Evolutionary conservation across 1,284 basidiomycete species (phyloP), one percentile per base, ranked within the genome.

Genomic region (Singerocomus inundabilis): DNA sequence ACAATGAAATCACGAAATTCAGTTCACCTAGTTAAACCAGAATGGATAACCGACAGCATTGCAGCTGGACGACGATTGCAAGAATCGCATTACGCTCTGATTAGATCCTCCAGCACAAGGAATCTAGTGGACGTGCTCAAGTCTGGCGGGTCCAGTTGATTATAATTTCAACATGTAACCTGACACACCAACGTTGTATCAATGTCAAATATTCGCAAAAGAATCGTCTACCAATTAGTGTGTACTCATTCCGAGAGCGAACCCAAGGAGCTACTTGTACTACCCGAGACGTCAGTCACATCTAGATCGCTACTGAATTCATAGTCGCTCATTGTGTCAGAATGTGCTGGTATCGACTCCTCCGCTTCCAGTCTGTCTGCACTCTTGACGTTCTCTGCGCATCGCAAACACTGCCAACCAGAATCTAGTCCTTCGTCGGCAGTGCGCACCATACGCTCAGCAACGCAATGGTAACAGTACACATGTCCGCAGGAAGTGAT

Each of bases 401-500:
- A 96, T 39, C 92, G 75, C 49, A 94, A 67, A 67, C 93, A 96
- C 55, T 82, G 80, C 93, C 93, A 95, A 15, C 77, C 78, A 18
- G 75, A 77, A 12, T 78, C 76, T 31, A 74, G 72, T 16, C 75
- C 80, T 41, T 88, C 86, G 49, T 88, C 86, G 6, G 80, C 80
- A 1, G 78, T 76, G 30, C 81, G 84, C 58, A 91, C 77, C 72
- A 96, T 81, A 50, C 84, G 82, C 59, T 90, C 88, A 11, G 89
- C 80, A 29, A 95, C 75, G 68, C 93, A 96, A 60, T 87, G 84
- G 67, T 95, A 96, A 68, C 93, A 95, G 70, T 92, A 96, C 10
- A 80, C 67, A 66, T 94, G 90, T 12, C 82, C 85, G 56, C 90
- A 92, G 13, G 86, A 85, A 9, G 87, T 80, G 49, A 82, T 68